A percentile compares a stretch with the other conserved stretches of the same genome.
Evolutionary conservation across 192 early-diverging fungal genomes (phyloP).

Genomic region (Geranomyces variabilis): DNA sequence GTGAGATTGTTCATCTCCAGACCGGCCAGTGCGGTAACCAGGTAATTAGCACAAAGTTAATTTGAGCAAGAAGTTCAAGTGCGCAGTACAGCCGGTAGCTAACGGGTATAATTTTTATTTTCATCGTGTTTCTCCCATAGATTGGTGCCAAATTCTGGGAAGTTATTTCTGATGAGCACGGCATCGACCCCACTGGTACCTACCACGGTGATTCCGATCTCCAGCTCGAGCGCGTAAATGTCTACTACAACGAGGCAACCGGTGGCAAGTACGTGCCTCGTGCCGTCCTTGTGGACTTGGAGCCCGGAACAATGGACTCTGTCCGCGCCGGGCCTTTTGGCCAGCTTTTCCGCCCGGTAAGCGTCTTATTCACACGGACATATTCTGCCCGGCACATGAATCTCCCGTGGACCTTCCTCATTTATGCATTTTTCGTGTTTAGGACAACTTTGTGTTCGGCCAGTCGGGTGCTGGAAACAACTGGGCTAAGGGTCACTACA

Average conservation of each 20-base stretch:
- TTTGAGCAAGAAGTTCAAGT: too few relatives aligned
- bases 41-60: slow-evolving; percentile 44
- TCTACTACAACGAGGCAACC: slow-evolving; percentile 94
- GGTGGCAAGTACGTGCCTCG: slow-evolving; percentile 68
- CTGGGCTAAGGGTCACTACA: slow-evolving; percentile 99
- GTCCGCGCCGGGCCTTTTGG: slow-evolving; percentile 82
- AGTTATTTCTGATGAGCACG: slow-evolving; percentile 89
- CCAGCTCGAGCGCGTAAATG: slow-evolving; percentile 95
- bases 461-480: slow-evolving; percentile 98
- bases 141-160: slow-evolving; percentile 94
- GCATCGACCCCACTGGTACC: slow-evolving; percentile 79
- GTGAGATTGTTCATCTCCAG: slow-evolving; percentile 95
- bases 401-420: neutral
- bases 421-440: neutral
- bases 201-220: slow-evolving; percentile 85
- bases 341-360: slow-evolving; percentile 86
- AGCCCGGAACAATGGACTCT: slow-evolving; percentile 93
- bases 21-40: slow-evolving; percentile 95
- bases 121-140: slow-evolving; percentile 23
- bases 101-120: too few relatives aligned
- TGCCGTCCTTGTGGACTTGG: slow-evolving; percentile 94
- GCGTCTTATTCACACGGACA: too few relatives aligned
- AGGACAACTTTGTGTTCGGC: slow-evolving; percentile 94
- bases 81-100: too few relatives aligned
- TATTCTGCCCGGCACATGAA: too few relatives aligned